Evolutionary conservation across 1,139 yeast species (phyloP), one percentile per base, ranked within the genome.

Genomic region (Scheffersomyces insectosa): DNA sequence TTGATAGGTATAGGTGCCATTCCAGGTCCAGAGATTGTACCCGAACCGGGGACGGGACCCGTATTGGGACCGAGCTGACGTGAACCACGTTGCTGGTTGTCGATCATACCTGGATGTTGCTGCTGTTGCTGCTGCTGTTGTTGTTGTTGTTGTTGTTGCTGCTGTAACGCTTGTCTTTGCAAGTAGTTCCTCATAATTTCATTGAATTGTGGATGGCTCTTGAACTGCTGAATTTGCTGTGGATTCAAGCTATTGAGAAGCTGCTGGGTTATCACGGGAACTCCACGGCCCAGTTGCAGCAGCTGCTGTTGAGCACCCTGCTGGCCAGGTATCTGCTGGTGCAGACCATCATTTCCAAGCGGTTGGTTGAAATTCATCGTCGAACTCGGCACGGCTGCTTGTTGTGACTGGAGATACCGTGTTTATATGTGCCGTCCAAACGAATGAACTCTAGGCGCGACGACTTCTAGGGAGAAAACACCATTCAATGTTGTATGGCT

Each of bases 151-250:
- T 63, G 70, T 47, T 63, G 70, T 33, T 65, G 66, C 48, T 57
- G 76, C 45, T 61, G 48, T 47, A 60, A 51, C 55, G 57, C 77
- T 56, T 62, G 81, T 54, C 65, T 54, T 45, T 70, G 75, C 49
- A 66, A 49, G 47, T 67, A 69, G 42, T 64, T 65, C 33, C 70
- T 59, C 59, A 73, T 63, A 42, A 70, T 62, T 32, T 64, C 69
- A 46, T 69, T 76, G 49, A 70, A 72, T 47, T 72, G 78, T 3
- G 78, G 79, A 51, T 77, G 78, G 54, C 60, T 66, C 43, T 76
- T 72, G 51, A 78, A 65, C 46, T 77, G 73, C 48, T 76, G 77
- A 33, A 75, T 67, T 43, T 75, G 79, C 49, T 74, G 75, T 9
- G 78, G 75, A 20, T 72, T 61, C 40, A 72, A 56, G 41, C 73